Percentiles rank a stretch among this genome's conserved stretches.
Conservation (phyloP, 495 filamentous ascomycete species). For the Aspergillus nanangensis region DNA sequence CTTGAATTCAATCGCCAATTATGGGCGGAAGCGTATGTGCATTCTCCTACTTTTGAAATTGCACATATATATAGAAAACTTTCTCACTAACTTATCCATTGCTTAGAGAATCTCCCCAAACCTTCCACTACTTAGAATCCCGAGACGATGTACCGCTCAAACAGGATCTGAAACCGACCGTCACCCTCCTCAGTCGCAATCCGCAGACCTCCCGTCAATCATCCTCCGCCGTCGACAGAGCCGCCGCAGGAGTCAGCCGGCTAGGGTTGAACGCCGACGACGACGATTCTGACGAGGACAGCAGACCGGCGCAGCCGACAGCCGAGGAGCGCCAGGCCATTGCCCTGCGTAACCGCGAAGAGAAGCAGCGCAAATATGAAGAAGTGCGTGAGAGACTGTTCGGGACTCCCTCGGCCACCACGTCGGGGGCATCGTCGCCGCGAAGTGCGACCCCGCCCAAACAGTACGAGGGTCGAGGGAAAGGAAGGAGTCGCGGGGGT, state of each 20-base stretch:
- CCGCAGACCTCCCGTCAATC: constrained; percentile 47
- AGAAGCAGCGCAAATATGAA: constrained; percentile 84
- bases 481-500: constrained; percentile 36
- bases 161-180: constrained; percentile 75
- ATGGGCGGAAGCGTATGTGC: constrained; percentile 81
- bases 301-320: constrained; percentile 52
- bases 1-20: constrained; percentile 75
- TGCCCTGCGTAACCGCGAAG: constrained; percentile 71
- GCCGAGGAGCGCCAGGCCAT: constrained; percentile 68
- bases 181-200: constrained; percentile 81
- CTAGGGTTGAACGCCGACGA: constrained; percentile 58
- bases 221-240: constrained; percentile 33
- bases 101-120: constrained; percentile 56
- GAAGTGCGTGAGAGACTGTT: constrained; percentile 83
- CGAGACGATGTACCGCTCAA: constrained; percentile 64
- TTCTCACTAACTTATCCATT: not conserved
- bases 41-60: not conserved
- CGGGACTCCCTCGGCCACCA: constrained; percentile 50
- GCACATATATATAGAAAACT: not conserved
- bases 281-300: constrained; percentile 63
- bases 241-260: constrained; percentile 54
- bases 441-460: constrained; percentile 63
- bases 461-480: constrained; percentile 33
- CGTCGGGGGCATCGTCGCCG: constrained; percentile 50
- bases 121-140: constrained; percentile 68